These are phyloP conservation scores for Exidia glandulosa DNA, from an alignment of 768 basidiomycete species.

Conservation along the genomic window DNA sequence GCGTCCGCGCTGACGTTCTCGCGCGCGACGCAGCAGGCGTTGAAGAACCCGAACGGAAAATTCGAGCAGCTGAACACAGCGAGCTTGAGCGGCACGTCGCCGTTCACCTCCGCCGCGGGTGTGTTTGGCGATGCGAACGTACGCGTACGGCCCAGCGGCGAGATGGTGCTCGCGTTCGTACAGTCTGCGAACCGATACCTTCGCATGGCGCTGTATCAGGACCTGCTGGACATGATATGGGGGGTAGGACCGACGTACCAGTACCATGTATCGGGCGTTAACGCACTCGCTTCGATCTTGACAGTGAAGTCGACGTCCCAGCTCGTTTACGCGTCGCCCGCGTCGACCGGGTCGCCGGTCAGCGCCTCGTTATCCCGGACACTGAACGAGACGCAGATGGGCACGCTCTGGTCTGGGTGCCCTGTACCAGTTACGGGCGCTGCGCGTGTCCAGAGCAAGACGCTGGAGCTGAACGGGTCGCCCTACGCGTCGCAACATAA, in stretches of 20 bases:
- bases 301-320: slow-evolving; percentile 15
- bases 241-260: background rate
- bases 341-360: slow-evolving; percentile 2
- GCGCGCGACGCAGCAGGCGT: background rate
- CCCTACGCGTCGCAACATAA: slow-evolving; percentile 6
- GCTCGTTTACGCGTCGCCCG: slow-evolving; percentile 11
- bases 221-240: background rate
- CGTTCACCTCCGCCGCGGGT: slow-evolving; percentile 5
- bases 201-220: background rate
- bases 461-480: slow-evolving; percentile 13
- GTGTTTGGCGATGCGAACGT: slow-evolving; percentile 13
- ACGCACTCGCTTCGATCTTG: slow-evolving; percentile 15
- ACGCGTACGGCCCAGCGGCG: slow-evolving; percentile 14
- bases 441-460: slow-evolving; percentile 16
- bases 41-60: slow-evolving; percentile 16
- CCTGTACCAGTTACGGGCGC: slow-evolving; percentile 1
- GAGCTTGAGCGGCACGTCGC: slow-evolving; percentile 7
- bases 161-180: slow-evolving; percentile 8
- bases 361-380: background rate
- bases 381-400: slow-evolving; percentile 8
- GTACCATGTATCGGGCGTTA: slow-evolving; percentile 7
- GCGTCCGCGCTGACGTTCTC: background rate
- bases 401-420: slow-evolving; percentile 3
- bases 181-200: slow-evolving; percentile 12
- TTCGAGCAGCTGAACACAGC: slow-evolving; percentile 16